Base-by-base conservation (phyloP, 2,329 filamentous ascomycete genomes). In the Exophiala calicioides region DNA sequence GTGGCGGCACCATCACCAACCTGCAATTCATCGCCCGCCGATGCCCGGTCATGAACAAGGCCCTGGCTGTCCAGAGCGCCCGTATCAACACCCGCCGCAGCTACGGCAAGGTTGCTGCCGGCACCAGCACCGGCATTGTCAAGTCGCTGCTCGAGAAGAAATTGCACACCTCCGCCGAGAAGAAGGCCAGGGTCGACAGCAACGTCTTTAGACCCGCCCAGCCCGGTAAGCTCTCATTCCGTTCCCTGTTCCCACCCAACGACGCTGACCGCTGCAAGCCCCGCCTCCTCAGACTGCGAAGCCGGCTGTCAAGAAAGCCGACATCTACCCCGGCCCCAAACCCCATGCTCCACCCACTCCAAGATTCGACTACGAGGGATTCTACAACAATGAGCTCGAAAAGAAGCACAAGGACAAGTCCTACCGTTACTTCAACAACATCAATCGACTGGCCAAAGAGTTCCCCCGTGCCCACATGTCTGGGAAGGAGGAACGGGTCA, bases 341-440 rank as follows among this genome's bases (percentile, higher is more conserved):
- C 74, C 77, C 3, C 63, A 69, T 31, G 76, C 76, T 24, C 74
- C 74, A 9, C 65, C 68, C 26, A 62, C 69, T 18, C 64, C 68
- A 49, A 88, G 84, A 62, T 98, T 96, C 70, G 80, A 97, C 69
- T 98, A 98, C 64, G 84, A 95, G 62, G 80, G 69, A 35, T 98
- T 96, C 71, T 98, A 97, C 73, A 74, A 84, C 57, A 75, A 75
- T 52, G 91, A 98, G 69, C 73, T 98, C 59, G 89, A 96, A 61
- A 97, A 96, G 81, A 98, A 98, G 76, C 93, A 95, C 79, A 90
- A 95, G 78, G 93, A 98, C 79, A 97, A 96, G 76, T 96, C 90
- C 41, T 98, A 98, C 76, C 88, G 93, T 65, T 97, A 97, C 76
- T 98, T 98, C 78, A 98, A 98, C 79, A 98, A 98, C 77, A 98